These are phyloP conservation scores for Cutaneotrichosporon arboriforme DNA, from an alignment of 1,284 basidiomycete species.

Conservation along the genomic window DNA sequence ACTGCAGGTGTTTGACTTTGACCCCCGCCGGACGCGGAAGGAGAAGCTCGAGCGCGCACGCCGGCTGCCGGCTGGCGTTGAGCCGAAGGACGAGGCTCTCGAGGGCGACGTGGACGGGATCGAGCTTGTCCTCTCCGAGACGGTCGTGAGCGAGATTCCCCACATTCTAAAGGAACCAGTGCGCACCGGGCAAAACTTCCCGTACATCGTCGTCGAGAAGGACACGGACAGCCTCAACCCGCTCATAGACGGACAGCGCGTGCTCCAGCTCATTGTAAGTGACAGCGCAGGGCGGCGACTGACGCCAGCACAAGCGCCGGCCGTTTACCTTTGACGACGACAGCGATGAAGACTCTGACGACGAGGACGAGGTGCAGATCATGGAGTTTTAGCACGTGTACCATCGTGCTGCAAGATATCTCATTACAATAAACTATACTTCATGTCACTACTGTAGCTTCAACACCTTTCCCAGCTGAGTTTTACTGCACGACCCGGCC, in stretches of 20 bases:
- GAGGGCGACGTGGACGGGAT: constrained; percentile 12
- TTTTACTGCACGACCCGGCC: constrained; percentile 13
- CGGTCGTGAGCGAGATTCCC: constrained; percentile 7
- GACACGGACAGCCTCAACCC: constrained; percentile 23
- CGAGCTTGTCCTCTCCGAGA: constrained; percentile 26
- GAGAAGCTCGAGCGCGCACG: constrained; percentile 22
- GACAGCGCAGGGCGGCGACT: not conserved
- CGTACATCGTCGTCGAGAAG: constrained; percentile 30
- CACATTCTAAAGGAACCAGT: not conserved
- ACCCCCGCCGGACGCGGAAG: constrained; percentile 32
- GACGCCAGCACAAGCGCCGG: not conserved
- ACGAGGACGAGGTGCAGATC: constrained; percentile 17
- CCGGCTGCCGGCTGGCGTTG: not conserved
- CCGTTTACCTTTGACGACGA: not conserved
- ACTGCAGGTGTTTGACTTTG: constrained; percentile 41
- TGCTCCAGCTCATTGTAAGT: constrained; percentile 20
- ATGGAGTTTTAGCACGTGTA: constrained; percentile 37
- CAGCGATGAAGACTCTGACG: not conserved
- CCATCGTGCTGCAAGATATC: too few relatives aligned
- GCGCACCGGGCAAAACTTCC: constrained; percentile 31
- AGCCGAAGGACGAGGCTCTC: not conserved
- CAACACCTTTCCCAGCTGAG: too few relatives aligned
- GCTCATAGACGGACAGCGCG: constrained; percentile 42
- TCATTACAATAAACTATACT: too few relatives aligned
- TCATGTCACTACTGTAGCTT: too few relatives aligned